A percentile compares a stretch with the other conserved stretches of the same genome.
phyloP scores from a whole-genome alignment of 805 yeast species.

The Monosporozyma aerobia region DNA sequence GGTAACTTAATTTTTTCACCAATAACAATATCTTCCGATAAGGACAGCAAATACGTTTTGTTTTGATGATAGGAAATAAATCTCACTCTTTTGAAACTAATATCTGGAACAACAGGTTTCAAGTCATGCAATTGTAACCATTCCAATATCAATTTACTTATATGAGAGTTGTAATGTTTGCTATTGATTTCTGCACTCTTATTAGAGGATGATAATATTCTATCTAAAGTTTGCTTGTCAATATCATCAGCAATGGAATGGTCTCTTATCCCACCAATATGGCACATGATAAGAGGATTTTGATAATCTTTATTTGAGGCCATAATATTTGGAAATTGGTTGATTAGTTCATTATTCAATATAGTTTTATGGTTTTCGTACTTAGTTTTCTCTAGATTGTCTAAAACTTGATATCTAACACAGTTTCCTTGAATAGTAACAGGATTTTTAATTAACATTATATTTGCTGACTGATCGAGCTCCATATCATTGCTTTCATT shows the following conservation, averaged over 20 bases:
- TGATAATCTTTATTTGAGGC: constrained; percentile 6
- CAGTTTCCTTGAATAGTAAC: background rate
- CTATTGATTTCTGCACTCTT: background rate
- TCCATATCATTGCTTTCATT: background rate
- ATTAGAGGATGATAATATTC: background rate
- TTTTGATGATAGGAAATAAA: constrained; percentile 13
- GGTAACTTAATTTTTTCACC: constrained; percentile 10
- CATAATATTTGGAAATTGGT: constrained; percentile 19
- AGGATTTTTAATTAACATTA: background rate
- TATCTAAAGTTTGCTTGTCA: background rate
- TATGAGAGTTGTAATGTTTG: constrained; percentile 2
- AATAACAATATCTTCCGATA: constrained; percentile 20
- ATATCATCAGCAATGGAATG: constrained; percentile 15
- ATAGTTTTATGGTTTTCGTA: background rate
- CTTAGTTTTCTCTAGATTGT: background rate
- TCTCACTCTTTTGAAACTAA: constrained; percentile 21
- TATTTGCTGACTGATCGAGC: background rate
- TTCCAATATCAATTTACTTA: constrained; percentile 21
- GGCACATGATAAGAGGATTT: constrained; percentile 20
- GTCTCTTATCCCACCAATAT: constrained; percentile 28
- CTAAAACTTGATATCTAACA: background rate
- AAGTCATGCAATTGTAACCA: constrained; percentile 21
- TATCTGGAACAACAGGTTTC: constrained; percentile 6
- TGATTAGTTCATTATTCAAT: constrained; percentile 7
- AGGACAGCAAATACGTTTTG: constrained; percentile 12